Base-by-base conservation (phyloP, 2,329 filamentous ascomycete species). In the Hypoxylon sp. region DNA sequence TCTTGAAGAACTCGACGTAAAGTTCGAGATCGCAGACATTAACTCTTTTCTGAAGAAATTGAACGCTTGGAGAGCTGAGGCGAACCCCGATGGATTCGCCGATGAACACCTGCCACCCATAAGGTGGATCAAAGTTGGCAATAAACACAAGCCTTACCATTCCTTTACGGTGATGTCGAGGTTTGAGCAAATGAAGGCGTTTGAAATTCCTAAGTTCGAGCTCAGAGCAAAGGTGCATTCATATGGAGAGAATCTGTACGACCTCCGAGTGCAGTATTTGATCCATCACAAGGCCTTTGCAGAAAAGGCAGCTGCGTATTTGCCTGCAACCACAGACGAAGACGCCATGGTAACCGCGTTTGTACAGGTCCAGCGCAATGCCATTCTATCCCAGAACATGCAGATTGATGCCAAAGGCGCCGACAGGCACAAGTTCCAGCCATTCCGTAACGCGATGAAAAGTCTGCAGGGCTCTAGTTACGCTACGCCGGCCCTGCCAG, bases 91-190 rank as follows among this genome's bases (percentile, higher is more conserved):
- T 17, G 2, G 53, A 57, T 5, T 49, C 25, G 58, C 66, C 45
- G 58, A 14, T 53, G 62, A 57, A 25, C 63, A 64, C 19, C 25
- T 73, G 5, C 68, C 62, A 0, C 34, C 41, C 2, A 36, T 57
- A 2, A 38, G 51, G 30, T 71, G 63, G 62, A 36, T 71, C 7
- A 36, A 32, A 43, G 14, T 32, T 10, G 43, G 48, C 14, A 34
- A 9, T 6, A 60, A 51, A 23, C 56, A 55, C 9, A 21, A 66
- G 3, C n/a, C 60, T 0, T 61, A 69, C 7, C 51, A 67, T 17
- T 17, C 34, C 14, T 66, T 62, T 6, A n/a, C 63, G 1, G 68
- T 64, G 6, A 73, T 72, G 36, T 58, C 55, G 1, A 30, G 23
- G 1, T 69, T 67, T 23, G 71, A 73, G 11, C 19, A 17, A 1